Evolutionary conservation across 176 grass and related monocot species (phyloP).

Genomic region (Secale cereale): DNA sequence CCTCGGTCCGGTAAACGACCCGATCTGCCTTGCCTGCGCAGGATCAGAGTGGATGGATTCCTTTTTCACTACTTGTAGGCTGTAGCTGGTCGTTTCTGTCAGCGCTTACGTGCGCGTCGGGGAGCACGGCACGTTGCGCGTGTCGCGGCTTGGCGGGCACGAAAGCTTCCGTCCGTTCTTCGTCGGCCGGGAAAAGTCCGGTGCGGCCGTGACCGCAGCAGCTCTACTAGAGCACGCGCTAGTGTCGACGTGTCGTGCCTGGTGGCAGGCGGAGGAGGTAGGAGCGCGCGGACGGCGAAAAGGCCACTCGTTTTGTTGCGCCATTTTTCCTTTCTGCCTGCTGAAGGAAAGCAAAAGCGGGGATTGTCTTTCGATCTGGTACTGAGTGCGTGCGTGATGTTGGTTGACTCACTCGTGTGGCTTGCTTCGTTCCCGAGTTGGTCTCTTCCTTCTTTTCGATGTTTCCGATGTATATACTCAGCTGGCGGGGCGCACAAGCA

Average conservation of each 20-base stretch:
- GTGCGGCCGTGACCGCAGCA: neutral
- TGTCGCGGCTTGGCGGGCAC: constrained; percentile 11
- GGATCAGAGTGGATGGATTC: neutral
- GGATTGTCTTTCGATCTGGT: neutral
- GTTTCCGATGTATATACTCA: neutral
- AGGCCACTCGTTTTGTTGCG: neutral
- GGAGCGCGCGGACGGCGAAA: neutral
- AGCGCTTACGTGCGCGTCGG: neutral
- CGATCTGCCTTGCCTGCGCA: neutral
- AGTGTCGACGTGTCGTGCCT: no score
- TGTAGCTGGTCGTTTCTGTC: neutral
- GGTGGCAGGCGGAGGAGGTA: neutral
- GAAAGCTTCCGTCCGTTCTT: neutral
- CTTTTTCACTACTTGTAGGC: neutral
- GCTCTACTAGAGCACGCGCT: no score
- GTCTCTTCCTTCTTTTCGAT: neutral
- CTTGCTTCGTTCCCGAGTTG: neutral
- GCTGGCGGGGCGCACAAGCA: neutral
- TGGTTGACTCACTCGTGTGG: neutral
- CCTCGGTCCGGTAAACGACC: neutral
- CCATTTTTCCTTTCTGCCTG: no score
- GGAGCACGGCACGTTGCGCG: neutral
- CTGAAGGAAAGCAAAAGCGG: no score
- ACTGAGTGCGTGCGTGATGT: neutral
- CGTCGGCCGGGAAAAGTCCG: neutral